Evolutionary conservation across 306 rosid species (phyloP).

Genomic region (Pterocarpus macrocarpus): DNA sequence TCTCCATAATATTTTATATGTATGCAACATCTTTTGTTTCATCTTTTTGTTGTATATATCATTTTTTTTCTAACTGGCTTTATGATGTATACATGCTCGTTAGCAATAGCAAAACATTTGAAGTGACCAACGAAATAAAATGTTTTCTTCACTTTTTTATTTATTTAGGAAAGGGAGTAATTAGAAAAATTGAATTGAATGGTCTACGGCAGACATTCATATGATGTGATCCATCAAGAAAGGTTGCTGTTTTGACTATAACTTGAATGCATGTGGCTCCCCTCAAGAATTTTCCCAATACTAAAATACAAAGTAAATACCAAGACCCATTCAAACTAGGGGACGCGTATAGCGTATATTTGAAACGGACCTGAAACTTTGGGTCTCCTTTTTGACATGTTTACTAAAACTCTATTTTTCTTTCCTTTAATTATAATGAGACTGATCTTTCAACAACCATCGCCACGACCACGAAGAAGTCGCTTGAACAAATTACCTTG

Average conservation of each 20-base stretch:
- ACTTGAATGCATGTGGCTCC: slow-evolving; percentile 5
- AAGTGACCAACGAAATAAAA: neutral
- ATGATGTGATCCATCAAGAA: neutral
- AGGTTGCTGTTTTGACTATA: slow-evolving; percentile 31
- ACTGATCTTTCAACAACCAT: neutral
- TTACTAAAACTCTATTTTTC: neutral
- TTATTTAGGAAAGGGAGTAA: neutral
- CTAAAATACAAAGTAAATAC: neutral
- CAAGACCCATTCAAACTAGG: slow-evolving; percentile 38
- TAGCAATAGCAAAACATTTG: no score
- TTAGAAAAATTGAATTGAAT: neutral
- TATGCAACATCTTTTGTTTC: no score
- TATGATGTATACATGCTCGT: neutral
- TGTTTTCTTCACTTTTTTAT: neutral
- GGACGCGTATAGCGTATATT: neutral
- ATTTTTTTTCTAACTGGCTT: neutral
- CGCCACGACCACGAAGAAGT: neutral
- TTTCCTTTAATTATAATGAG: neutral
- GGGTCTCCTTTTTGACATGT: slow-evolving; percentile 19
- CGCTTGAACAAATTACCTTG: neutral
- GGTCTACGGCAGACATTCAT: slow-evolving; percentile 27
- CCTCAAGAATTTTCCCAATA: neutral
- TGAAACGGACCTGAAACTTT: neutral
- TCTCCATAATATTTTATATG: no score
- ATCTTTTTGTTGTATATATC: no score